These are phyloP conservation scores for Cerioporus squamosus DNA, from an alignment of 1,284 basidiomycete genomes.

Conservation along the genomic window DNA sequence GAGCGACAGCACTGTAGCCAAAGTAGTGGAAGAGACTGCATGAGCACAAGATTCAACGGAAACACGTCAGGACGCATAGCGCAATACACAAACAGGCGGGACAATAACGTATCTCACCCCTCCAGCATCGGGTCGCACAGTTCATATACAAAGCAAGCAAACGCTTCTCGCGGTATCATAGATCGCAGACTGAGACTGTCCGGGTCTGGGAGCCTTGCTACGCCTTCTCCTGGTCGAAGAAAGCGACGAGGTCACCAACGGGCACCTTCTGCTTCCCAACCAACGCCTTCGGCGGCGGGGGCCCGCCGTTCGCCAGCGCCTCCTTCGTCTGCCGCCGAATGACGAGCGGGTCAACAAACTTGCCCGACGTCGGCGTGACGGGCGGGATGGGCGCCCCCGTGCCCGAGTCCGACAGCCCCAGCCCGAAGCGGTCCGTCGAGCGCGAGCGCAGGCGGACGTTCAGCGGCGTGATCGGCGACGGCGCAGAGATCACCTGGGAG, in stretches of 20 bases:
- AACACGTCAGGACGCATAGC: constrained; percentile 11
- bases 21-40: constrained; percentile 10
- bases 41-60: constrained; percentile 2
- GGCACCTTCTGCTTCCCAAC: constrained; percentile 65
- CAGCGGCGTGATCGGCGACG: constrained; percentile 40
- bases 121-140: not conserved
- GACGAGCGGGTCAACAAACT: constrained; percentile 76
- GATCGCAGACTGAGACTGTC: not conserved
- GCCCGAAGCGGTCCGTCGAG: constrained; percentile 53
- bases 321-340: constrained; percentile 65
- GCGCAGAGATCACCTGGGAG: constrained; percentile 35
- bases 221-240: constrained; percentile 73
- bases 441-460: constrained; percentile 53
- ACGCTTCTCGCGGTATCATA: not conserved
- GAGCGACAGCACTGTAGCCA: not conserved
- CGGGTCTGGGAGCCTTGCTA: constrained; percentile 2
- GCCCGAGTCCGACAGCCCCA: constrained; percentile 29
- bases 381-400: constrained; percentile 27
- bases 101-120: not conserved
- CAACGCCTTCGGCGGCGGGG: constrained; percentile 36
- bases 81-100: constrained; percentile 7
- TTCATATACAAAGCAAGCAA: not conserved
- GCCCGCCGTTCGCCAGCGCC: constrained; percentile 44
- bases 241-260: constrained; percentile 78
- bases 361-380: constrained; percentile 34